Evolutionary conservation across 2,329 filamentous ascomycete species (phyloP), one percentile per base, ranked within the genome.

Genomic region (Ambrosiella cleistominuta): DNA sequence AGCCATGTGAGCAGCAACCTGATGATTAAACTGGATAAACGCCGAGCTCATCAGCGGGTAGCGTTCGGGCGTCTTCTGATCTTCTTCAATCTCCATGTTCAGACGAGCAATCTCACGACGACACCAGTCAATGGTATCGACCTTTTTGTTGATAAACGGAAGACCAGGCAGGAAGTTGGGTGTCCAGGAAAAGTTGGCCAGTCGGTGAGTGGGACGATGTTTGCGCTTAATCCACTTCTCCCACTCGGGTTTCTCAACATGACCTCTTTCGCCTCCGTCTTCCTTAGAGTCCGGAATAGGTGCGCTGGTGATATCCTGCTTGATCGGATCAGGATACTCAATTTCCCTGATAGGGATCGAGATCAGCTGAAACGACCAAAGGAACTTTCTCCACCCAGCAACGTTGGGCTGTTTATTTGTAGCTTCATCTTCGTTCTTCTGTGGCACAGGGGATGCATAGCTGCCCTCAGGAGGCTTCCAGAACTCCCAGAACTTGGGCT

Each of bases 11-110:
- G 93, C 93, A 5, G 91, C 90, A 1, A 96, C 87, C 68, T 98
- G 93, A 66, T 96, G 86, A 66, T 98, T 95, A 76, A 98, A 98
- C 67, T 98, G 93, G 61, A 98, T 89, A 64, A 98, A 98, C 0
- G 93, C 93, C 0, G 91, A 95, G 65, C 87, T 95, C 89, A 96
- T 94, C 52, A 90, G 72, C 0, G 91, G 90, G 62, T 88, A 97
- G 3, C 84, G 81, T 63, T 96, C 90, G 0, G 86, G 85, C 54
- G 93, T 77, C 57, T 84, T 78, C 67, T 98, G 93, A 63, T 97
- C 93, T 50, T 84, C 74, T 64, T 96, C 90, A 57, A 98, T 96
- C 67, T 97, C 90, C 56, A 90, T 66, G 63, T 97, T 98, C 15
- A 97, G 74, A 12, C 87, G 81, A 15, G 93, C 90, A 36, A 98